These are phyloP conservation scores for Candida ulmi DNA, from an alignment of 805 yeast species.

Conservation along the genomic window DNA sequence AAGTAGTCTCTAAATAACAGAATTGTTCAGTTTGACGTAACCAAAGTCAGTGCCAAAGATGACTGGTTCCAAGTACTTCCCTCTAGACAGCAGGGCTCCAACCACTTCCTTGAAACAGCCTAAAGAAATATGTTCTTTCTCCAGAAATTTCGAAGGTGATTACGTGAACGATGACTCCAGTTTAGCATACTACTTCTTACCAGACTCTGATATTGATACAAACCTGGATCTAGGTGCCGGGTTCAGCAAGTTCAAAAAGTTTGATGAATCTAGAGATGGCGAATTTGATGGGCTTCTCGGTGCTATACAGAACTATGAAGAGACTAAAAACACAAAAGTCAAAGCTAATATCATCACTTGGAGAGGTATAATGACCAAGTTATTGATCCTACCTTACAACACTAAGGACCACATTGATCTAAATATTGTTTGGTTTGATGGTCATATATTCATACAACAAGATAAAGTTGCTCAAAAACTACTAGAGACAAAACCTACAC, in stretches of 20 bases:
- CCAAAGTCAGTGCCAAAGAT: too few relatives aligned
- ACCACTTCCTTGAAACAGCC: constrained; percentile 80
- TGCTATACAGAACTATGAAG: constrained; percentile 55
- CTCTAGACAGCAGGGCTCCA: constrained; percentile 41
- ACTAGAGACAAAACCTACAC: constrained; percentile 22
- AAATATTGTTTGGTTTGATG: constrained; percentile 67
- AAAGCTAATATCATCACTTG: constrained; percentile 71
- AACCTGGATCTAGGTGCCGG: constrained; percentile 64
- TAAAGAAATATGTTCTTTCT: constrained; percentile 65
- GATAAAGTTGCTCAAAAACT: constrained; percentile 20
- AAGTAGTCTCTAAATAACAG: too few relatives aligned
- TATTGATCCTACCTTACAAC: constrained; percentile 64
- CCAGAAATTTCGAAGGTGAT: constrained; percentile 54
- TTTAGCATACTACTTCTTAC: constrained; percentile 73
- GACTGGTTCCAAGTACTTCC: constrained; percentile 9
- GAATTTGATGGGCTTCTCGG: constrained; percentile 52
- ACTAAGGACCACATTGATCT: constrained; percentile 51
- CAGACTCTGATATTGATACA: constrained; percentile 63
- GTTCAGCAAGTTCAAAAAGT: constrained; percentile 47
- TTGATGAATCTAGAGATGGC: constrained; percentile 52
- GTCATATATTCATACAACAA: constrained; percentile 59
- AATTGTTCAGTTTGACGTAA: too few relatives aligned
- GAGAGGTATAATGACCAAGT: constrained; percentile 76
- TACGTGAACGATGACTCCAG: constrained; percentile 46
- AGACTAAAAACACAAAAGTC: constrained; percentile 33